Conservation (phyloP, 441 rosid genomes). For the Pelargonium citronellum region DNA sequence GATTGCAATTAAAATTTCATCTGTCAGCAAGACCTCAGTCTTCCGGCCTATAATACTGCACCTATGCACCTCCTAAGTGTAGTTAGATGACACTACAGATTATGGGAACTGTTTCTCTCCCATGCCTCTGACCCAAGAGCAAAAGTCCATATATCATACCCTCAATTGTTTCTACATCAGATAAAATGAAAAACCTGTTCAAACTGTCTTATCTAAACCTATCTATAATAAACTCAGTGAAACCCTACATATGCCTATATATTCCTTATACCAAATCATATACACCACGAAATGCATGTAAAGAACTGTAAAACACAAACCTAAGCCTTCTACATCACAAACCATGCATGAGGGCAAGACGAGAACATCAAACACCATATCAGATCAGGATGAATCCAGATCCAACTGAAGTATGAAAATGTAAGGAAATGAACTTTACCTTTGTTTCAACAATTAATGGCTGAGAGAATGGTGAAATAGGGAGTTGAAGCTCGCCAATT, state of each 20-base stretch:
- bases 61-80: too few species aligned
- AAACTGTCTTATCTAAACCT: background rate
- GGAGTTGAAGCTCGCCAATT: constrained; percentile 64
- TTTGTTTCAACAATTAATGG: constrained; percentile 50
- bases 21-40: background rate
- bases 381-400: background rate
- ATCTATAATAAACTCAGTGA: background rate
- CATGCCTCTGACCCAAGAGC: background rate
- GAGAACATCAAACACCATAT: background rate
- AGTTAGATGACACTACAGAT: background rate
- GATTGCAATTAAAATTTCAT: background rate
- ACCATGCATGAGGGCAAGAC: background rate
- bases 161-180: background rate
- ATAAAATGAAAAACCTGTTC: background rate
- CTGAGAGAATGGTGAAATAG: constrained; percentile 35
- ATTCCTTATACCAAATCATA: background rate
- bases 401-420: background rate
- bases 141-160: constrained; percentile 1
- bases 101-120: background rate
- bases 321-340: background rate
- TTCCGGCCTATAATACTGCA: background rate
- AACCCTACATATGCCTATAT: background rate
- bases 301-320: background rate
- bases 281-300: background rate
- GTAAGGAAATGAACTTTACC: constrained; percentile 33